Evolutionary conservation across 192 early-diverging fungal species (phyloP).

Genomic region (Backusella macrospora): DNA sequence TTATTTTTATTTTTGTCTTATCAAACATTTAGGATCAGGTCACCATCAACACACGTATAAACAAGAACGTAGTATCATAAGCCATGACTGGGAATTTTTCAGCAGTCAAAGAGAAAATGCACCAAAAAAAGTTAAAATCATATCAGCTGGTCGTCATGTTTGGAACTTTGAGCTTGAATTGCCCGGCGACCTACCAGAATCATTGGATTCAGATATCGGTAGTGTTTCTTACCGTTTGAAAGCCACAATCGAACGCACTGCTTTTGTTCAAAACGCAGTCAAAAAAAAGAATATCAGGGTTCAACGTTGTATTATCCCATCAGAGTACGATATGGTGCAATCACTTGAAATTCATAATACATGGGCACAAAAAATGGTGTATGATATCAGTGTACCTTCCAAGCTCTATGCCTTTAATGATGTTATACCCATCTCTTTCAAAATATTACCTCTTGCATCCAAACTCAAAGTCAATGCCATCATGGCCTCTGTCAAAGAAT

Average conservation of each 20-base stretch:
- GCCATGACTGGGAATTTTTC: slow-evolving; percentile 60
- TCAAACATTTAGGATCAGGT: slow-evolving; percentile 22
- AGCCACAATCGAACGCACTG: slow-evolving; percentile 56
- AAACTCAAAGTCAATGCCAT: slow-evolving; percentile 51
- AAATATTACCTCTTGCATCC: slow-evolving; percentile 50
- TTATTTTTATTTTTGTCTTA: neutral
- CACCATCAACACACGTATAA: slow-evolving; percentile 38
- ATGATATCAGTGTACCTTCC: slow-evolving; percentile 58
- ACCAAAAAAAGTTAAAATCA: slow-evolving; percentile 41
- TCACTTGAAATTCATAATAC: slow-evolving; percentile 57
- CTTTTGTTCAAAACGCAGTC: slow-evolving; percentile 55
- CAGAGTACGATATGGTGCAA: slow-evolving; percentile 53
- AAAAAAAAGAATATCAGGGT: slow-evolving; percentile 42
- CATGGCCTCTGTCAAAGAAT: slow-evolving; percentile 58
- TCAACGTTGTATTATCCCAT: slow-evolving; percentile 53
- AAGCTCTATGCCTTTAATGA: slow-evolving; percentile 57
- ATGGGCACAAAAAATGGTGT: slow-evolving; percentile 61
- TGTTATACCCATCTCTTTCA: slow-evolving; percentile 52
- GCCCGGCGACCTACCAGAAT: slow-evolving; percentile 64
- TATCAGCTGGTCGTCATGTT: slow-evolving; percentile 44
- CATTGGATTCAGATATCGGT: slow-evolving; percentile 50
- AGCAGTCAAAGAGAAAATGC: slow-evolving; percentile 24
- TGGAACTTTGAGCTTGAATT: slow-evolving; percentile 60
- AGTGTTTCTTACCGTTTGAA: slow-evolving; percentile 55
- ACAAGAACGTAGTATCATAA: slow-evolving; percentile 45